Percentiles rank a stretch among this genome's conserved stretches.
Evolutionary conservation across 2,329 filamentous ascomycete genomes (phyloP).

Genomic region (Colletotrichum lindemuthianum): DNA sequence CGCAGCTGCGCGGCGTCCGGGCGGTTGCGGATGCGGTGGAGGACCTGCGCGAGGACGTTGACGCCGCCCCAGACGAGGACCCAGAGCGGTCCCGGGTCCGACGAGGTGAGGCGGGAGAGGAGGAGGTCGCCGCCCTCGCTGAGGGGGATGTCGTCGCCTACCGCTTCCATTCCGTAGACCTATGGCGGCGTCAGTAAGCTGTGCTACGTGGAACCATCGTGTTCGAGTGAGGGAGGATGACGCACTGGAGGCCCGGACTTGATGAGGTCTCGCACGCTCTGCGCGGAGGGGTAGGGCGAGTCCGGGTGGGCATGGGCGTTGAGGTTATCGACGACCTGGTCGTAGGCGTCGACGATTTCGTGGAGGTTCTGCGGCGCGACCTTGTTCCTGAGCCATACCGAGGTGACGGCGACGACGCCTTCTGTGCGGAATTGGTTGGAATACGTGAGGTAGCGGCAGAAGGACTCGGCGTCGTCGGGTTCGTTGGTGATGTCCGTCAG

Average conservation of each 20-base stretch:
- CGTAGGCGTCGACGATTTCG: conserved; percentile 56
- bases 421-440: conserved; percentile 57
- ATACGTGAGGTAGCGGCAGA: conserved; percentile 56
- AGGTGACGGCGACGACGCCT: conserved; percentile 57
- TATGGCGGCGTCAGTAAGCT: conserved; percentile 20
- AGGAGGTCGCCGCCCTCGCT: conserved; percentile 56
- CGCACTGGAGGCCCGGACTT: conserved; percentile 48
- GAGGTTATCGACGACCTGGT: conserved; percentile 55
- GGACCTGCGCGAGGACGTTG: conserved; percentile 61
- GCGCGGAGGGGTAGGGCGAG: conserved; percentile 51
- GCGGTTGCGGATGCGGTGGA: conserved; percentile 49
- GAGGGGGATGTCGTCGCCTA: conserved; percentile 44
- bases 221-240: not conserved
- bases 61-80: conserved; percentile 63
- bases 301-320: conserved; percentile 58
- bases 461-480: conserved; percentile 56
- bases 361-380: conserved; percentile 54
- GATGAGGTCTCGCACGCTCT: conserved; percentile 48
- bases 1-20: conserved; percentile 49
- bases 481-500: conserved; percentile 58
- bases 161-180: conserved; percentile 47
- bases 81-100: conserved; percentile 56
- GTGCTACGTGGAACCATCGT: too few species aligned
- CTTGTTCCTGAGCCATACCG: conserved; percentile 54
- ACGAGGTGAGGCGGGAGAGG: conserved; percentile 41